Evolutionary conservation across 768 basidiomycete species (phyloP).

Genomic region (Lactarius akahatsu): DNA sequence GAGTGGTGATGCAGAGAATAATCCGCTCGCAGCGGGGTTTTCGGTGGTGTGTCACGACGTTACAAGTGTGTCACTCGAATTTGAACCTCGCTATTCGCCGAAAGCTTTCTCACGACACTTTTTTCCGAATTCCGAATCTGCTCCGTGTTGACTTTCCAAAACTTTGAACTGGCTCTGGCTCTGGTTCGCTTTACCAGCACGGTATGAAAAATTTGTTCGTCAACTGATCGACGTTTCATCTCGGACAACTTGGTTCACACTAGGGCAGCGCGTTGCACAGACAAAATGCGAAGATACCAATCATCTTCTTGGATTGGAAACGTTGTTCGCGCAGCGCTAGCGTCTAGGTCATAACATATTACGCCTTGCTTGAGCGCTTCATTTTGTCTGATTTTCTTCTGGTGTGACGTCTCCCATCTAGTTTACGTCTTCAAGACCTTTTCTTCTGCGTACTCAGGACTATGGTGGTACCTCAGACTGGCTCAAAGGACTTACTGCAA

Average conservation of each 20-base stretch:
- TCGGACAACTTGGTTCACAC: not conserved
- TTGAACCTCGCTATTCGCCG: conserved; percentile 13
- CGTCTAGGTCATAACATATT: not conserved
- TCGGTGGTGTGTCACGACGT: not conserved
- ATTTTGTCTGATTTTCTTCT: not conserved
- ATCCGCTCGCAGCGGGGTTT: conserved; percentile 8
- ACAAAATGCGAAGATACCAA: not conserved
- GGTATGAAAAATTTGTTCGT: not conserved
- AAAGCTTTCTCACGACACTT: conserved; percentile 10
- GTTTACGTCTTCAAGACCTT: conserved; percentile 7
- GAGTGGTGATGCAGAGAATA: conserved; percentile 5
- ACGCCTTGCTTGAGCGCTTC: not conserved
- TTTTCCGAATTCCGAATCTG: not conserved
- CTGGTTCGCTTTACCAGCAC: not conserved
- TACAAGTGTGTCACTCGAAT: not conserved
- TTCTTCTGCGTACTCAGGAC: not conserved
- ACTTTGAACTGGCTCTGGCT: not conserved
- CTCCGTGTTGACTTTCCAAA: not conserved
- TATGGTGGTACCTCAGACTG: conserved; percentile 18
- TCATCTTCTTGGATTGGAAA: not conserved
- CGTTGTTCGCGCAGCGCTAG: not conserved
- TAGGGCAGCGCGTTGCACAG: not conserved
- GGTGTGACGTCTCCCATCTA: not conserved
- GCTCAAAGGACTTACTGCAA: not conserved
- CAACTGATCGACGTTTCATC: not conserved